A percentile compares a stretch with the other conserved stretches of the same genome.
These are phyloP conservation scores for Plectranthus barbatus DNA, from an alignment of 257 asterid genomes.

Conservation along the genomic window DNA sequence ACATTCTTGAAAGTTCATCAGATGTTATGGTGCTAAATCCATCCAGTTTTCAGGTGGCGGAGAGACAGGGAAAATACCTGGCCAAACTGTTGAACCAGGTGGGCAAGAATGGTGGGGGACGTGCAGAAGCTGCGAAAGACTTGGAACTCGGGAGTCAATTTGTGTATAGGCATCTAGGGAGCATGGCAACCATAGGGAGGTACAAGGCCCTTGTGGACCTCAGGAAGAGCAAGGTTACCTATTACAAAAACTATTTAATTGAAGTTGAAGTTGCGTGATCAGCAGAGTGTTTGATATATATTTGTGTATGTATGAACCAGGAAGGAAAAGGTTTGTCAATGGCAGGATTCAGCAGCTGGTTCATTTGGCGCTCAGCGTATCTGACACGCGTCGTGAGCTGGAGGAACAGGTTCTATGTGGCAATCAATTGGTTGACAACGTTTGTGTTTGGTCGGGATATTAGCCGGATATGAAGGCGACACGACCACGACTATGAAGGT, in stretches of 20 bases:
- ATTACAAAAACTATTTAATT: too few relatives aligned
- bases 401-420: constrained; percentile 89
- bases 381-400: constrained; percentile 88
- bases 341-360: constrained; percentile 81
- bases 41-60: constrained; percentile 93
- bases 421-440: constrained; percentile 81
- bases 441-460: constrained; percentile 85
- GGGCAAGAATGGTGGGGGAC: constrained; percentile 78
- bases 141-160: constrained; percentile 49
- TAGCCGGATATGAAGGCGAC: constrained; percentile 47
- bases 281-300: too few relatives aligned
- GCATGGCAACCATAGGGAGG: constrained; percentile 95
- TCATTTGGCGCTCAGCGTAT: constrained; percentile 95
- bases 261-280: too few relatives aligned
- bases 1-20: too few relatives aligned
- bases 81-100: constrained; percentile 51
- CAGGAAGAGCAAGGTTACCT: constrained; percentile 93
- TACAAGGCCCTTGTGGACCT: constrained; percentile 95
- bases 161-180: constrained; percentile 80
- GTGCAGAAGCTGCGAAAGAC: constrained; percentile 48
- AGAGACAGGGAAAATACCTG: constrained; percentile 80
- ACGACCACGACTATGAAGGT: neutral
- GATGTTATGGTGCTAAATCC: too few relatives aligned
- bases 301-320: constrained; percentile 25
- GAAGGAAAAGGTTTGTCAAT: constrained; percentile 69